Base-by-base conservation (phyloP, 2,329 filamentous ascomycete genomes). In the Ophiostoma ulmi region DNA sequence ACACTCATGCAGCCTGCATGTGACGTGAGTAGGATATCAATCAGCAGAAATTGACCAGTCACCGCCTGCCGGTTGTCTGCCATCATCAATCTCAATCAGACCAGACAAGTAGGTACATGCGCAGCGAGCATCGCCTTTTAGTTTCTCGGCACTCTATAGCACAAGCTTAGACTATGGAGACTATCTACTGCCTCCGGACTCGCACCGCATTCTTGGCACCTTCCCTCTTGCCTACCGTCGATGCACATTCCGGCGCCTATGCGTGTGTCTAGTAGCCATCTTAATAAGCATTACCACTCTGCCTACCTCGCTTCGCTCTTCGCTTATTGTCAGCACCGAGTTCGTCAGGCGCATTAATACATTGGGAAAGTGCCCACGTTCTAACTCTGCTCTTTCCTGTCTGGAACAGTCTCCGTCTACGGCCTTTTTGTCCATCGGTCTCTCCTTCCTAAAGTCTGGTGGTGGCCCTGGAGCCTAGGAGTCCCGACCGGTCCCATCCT, bases 401-500 rank as follows among this genome's bases (percentile, higher is more conserved):
- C 17, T 39, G 10, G 38, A 39, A 39, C 38, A 10, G 38, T 31
- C 38, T 39, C 38, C 38, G 31, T 31, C 31, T 20, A 52, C 44
- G 44, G 44, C 10, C 44, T 52, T 52, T 52, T 52, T 17, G 31
- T 52, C 44, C 44, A 52, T 6, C 52, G 20, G 17, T 38, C 39
- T 48, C 4, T 36, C 61, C 22, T 48, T 26, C 58, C 58, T 8
- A 11, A 58, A 11, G 10, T 41, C 31, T 66, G 14, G 14, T 39
- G 38, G 5, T 58, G n/a, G 8, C 20, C 11, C 52, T 58, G 58
- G 17, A 44, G 41, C 41, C 41, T 48, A 20, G 17, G 17, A 48
- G 44, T 48, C 44, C 44, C 44, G 44, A 48, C 61, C 35, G 17
- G 61, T 63, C 35, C 61, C 61, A 64, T 64, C 61, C n/a, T 64